Evolutionary conservation across 441 rosid species (phyloP), one percentile per base, ranked within the genome.

Genomic region (Syzygium malaccense): DNA sequence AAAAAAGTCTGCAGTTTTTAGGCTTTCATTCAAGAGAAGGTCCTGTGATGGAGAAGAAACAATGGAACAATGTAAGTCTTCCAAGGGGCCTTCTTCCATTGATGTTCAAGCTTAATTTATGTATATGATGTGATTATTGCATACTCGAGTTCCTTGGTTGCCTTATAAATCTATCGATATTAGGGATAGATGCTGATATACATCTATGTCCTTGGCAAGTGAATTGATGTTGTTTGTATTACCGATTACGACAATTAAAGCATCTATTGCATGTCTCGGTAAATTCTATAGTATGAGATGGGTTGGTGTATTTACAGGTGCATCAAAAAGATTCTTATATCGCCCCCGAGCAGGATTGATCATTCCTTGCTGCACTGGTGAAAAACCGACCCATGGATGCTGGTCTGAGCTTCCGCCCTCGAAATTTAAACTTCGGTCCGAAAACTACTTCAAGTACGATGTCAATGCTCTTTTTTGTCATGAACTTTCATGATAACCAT

Each of bases 321-420:
- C 92, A 87, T 92, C 95, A 14, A 94, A 93, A 88, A 92, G 92
- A 91, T 90, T 94, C 87, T 32, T 96, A 89, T 94, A 92, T 91
- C 95, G 89, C 86, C 99, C 98, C 1, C 94, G 91, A 90, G 95
- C 93, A 80, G 94, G 93, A 86, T 89, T 85, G 80, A 87, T 90
- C 48, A 86, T 95, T 89, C 99, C 99, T 5, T 88, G 91, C 84
- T 89, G 93, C 60, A 87, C 90, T 23, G 92, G 56, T 54, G 96
- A 96, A 91, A 96, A 94, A 89, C 89, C 87, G 86, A 92, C 90
- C 58, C 86, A 89, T 62, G 98, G 98, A 85, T 91, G 93, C 87
- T 97, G 99, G 99, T 93, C 93, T 32, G 95, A 96, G 92, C 92
- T 97, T 88, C 95, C 96, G 23, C 95, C 99, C 84, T 96, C 98